Percentiles rank a stretch among this genome's conserved stretches.
Conservation (phyloP, 345 rosid species). For the Linum lewisii region DNA sequence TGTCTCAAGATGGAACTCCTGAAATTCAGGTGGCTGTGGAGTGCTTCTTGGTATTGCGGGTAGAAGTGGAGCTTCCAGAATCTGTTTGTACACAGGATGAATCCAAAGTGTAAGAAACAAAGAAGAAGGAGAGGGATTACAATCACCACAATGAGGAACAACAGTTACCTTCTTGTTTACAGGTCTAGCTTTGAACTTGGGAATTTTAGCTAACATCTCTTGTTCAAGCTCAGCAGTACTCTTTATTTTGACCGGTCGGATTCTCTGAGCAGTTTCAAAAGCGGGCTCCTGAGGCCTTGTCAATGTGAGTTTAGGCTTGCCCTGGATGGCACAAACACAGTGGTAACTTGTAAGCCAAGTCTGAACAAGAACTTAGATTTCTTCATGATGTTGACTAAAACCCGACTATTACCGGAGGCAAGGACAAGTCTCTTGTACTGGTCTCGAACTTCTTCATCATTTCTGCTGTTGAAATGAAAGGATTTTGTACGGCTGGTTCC, state of each 20-base stretch:
- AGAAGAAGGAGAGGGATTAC: neutral
- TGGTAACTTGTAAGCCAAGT: neutral
- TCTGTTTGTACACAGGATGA: constrained; percentile 41
- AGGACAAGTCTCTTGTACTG: constrained; percentile 65
- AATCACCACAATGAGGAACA: neutral
- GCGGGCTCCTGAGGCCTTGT: constrained; percentile 96
- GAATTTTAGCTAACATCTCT: constrained; percentile 95
- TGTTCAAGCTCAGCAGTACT: constrained; percentile 91
- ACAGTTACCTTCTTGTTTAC: constrained; percentile 29
- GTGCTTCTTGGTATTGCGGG: constrained; percentile 54
- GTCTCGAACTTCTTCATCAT: constrained; percentile 82
- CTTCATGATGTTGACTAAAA: neutral
- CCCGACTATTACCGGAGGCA: constrained; percentile 11
- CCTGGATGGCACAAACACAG: constrained; percentile 27
- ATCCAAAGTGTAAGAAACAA: neutral
- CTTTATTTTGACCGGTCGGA: constrained; percentile 64
- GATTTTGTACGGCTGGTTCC: constrained; percentile 31
- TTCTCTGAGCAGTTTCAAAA: constrained; percentile 78
- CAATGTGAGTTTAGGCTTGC: constrained; percentile 56
- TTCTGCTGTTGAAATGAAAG: constrained; percentile 73
- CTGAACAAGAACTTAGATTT: no score
- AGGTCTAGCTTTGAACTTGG: constrained; percentile 97
- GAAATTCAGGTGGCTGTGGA: constrained; percentile 78
- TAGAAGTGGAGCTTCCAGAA: constrained; percentile 61
- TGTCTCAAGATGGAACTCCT: constrained; percentile 90